Base-by-base conservation (phyloP, 2,329 filamentous ascomycete genomes). In the Blastomyces parvus region DNA sequence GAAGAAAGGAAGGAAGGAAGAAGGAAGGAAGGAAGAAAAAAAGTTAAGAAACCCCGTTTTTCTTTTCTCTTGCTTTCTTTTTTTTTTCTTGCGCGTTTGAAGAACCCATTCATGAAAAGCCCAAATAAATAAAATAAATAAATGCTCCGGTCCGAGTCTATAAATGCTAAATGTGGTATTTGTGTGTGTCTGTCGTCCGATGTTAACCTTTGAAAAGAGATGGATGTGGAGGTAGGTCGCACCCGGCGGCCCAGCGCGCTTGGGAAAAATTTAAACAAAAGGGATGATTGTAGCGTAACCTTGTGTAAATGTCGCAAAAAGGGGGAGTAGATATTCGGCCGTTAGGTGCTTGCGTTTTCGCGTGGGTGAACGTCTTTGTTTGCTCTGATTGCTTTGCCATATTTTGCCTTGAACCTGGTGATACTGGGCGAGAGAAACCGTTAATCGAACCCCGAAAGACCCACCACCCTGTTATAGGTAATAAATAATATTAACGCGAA, bases 121-220 rank as follows among this genome's bases (percentile, higher is more conserved):
- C 3, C 14, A 60, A 55, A 14, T 56, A 60, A n/a, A 44, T 58
- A 52, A 30, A 64, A 38, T 36, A 30, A 61, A 53, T 9, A 46
- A 59, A 66, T 66, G 65, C 66, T 63, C 66, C 64, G 61, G 36
- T 27, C 64, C 65, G 56, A 66, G 65, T 67, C 66, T 67, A 67
- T 67, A 63, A 63, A 67, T 64, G 61, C 64, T 64, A 61, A n/a
- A 46, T 46, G 44, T 46, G 11, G 44, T 46, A 22, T 46, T 46
- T 8, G 63, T 66, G 48, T 25, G 46, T n/a, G n/a, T n/a, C n/a
- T 30, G 22, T 52, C 27, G 48, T 66, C 65, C 64, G 62, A 62
- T 67, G 62, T 42, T 42, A 57, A 22, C 60, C 60, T 56, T 59
- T 17, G 58, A 60, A 59, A 19, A 48, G 55, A 57, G 52, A 60